Conservation (phyloP, 208 protist species). For the Angomonas desouzai region DNA sequence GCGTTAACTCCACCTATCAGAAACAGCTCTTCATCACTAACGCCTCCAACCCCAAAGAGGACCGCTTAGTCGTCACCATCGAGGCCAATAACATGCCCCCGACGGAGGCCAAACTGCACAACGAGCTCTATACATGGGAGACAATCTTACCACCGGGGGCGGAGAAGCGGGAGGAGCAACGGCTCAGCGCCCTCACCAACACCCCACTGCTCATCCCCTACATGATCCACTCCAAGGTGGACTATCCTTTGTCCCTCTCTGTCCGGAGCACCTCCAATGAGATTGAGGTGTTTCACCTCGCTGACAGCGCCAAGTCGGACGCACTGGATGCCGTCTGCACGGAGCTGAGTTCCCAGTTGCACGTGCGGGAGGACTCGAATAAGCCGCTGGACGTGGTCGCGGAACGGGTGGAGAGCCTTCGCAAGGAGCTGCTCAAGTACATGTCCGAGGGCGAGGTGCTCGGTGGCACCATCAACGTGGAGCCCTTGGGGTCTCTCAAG, state of each 20-base stretch:
- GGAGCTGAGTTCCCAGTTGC: conserved; percentile 25
- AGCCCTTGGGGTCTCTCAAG: conserved; percentile 31
- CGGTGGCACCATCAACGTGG: conserved; percentile 33
- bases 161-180: conserved; percentile 13
- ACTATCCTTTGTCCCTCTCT: conserved; percentile 43
- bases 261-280: conserved; percentile 50
- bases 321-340: conserved; percentile 33
- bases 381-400: neutral
- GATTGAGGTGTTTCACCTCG: conserved; percentile 59
- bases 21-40: conserved; percentile 86
- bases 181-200: conserved; percentile 55
- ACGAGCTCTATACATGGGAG: conserved; percentile 82
- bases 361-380: neutral
- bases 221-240: conserved; percentile 50
- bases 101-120: conserved; percentile 72
- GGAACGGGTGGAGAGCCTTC: conserved; percentile 30
- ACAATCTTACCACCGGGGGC: conserved; percentile 21
- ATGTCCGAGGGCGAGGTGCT: conserved; percentile 30
- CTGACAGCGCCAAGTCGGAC: conserved; percentile 21
- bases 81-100: conserved; percentile 88
- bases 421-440: conserved; percentile 37
- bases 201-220: conserved; percentile 81
- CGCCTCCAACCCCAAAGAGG: conserved; percentile 59
- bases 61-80: conserved; percentile 78
- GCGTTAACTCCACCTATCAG: conserved; percentile 82